Evolutionary conservation across 2,329 filamentous ascomycete genomes (phyloP), one percentile per base, ranked within the genome.

Genomic region (Microsporum canis): DNA sequence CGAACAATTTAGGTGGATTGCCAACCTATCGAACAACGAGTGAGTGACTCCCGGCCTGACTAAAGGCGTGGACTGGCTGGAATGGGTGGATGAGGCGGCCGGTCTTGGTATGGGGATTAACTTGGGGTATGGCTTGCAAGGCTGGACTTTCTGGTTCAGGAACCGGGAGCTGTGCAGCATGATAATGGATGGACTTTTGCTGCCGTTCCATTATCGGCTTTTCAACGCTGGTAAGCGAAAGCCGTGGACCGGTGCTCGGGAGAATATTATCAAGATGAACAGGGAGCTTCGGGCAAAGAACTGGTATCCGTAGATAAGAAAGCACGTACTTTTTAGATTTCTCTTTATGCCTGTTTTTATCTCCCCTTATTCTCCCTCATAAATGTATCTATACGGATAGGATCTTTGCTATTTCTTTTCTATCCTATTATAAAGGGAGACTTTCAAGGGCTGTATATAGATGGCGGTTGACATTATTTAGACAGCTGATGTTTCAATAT

Each of bases 131-230:
- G 68, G 67, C 12, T 61, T 59, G 59, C 63, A 66, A 39, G 71
- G 68, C 5, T 75, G 72, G 73, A 66, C 63, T 59, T 71, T 74
- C 57, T 75, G 72, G 69, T 67, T 67, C 61, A 62, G 62, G 6
- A 69, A 76, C 45, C 66, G 66, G 17, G 65, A 69, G 61, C 65
- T 75, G 49, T 72, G 68, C 38, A 66, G 65, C 31, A 27, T 71
- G 47, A 66, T 73, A 60, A 66, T 71, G 61, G 67, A 70, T 62
- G 73, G 72, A 1, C 63, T 75, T 8, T 66, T 68, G 58, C 70
- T 65, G 14, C 69, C 73, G 12, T 69, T 69, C 63, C 63, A 72
- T 1, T 73, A 71, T 64, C 66, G 72, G 29, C 63, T 73, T 41
- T 75, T 75, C 60, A 71, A 74, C 17, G 49, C 33, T 5, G 70